Base-by-base conservation (phyloP, 169 alveolate genomes). In the Plasmodium malariae region DNA sequence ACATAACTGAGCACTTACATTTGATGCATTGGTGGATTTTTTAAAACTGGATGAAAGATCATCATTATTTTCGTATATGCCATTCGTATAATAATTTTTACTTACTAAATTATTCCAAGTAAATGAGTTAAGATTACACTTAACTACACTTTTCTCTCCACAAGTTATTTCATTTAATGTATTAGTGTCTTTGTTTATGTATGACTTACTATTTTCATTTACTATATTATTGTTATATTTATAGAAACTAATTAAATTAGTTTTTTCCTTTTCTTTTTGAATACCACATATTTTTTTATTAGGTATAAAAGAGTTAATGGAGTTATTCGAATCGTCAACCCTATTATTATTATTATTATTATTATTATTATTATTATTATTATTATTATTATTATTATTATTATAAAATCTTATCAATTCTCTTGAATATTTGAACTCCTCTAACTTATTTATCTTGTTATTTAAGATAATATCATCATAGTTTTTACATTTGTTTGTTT, bases 161-260 rank as follows among this genome's bases (percentile, higher is more conserved):
- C 28, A 26, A 43, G 11, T 32, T 17, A 17, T 36, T 19, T 67
- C 57, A 40, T 67, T 67, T 26, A 62, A n/a, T n/a, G n/a, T 30
- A 62, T 62, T 62, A 32, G 4, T 14, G 9, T 62, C 48, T 12
- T 62, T 57, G 11, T 28, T 45, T 45, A 3, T 45, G 55, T 45
- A 1, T 11, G 21, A 45, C 9, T 45, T 17, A 45, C 14, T 45
- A 11, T 48, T 48, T 48, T 14, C 17, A 48, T 48, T 48, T 48
- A 48, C 3, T 11, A 48, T 6, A 48, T 6, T 48, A 80, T 80
- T 80, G n/a, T 80, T 80, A 26, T 80, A 80, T 26, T 80, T 80
- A 70, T 80, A 80, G 51, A 40, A 80, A 70, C 90, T 80, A 49
- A 80, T 30, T 24, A 80, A 68, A 28, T 80, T 80, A 9, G 74